Evolutionary conservation across 2,329 filamentous ascomycete species (phyloP), one percentile per base, ranked within the genome.

Genomic region (Trichothecium roseum): DNA sequence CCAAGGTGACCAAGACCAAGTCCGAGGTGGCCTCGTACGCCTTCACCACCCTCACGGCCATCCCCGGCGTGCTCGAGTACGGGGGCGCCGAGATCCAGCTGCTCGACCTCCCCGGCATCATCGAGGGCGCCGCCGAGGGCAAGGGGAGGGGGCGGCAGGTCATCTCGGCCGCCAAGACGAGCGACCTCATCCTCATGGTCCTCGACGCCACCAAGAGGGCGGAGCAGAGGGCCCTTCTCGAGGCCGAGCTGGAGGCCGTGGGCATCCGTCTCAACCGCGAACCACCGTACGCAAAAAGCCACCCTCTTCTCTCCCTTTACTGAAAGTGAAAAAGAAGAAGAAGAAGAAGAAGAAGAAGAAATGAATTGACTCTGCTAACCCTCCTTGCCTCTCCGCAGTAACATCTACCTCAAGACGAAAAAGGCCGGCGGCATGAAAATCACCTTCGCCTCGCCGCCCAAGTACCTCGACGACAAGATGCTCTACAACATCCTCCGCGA

Each of bases 381-480:
- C n/a, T n/a, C n/a, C 13, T 12, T 5, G 18, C 20, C 33, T 15
- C 17, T 18, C 13, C 20, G 3, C 43, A 89, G 84, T 24, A 98
- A 98, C 58, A 96, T 98, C 59, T 96, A 96, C 55, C 74, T 98
- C 39, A 98, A 98, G 61, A 70, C 70, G 18, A 98, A 98, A 62
- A 94, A 91, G 55, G 87, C 89, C 0, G 91, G 91, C 38, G 91
- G 93, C 40, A 91, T 98, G 85, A 98, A 98, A 62, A 95, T 98
- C 55, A 96, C 84, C 13, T 98, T 98, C 63, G 81, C 87, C 52
- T 64, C 77, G 4, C 83, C 91, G 3, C 89, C 91, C 4, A 96
- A 96, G 59, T 65, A 82, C 40, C 68, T 98, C 39, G 91, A 98
- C 60, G 89, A 98, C 60, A 95, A 93, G 66, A 94, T 98, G 84